Evolutionary conservation across 805 yeast genomes (phyloP), one percentile per base, ranked within the genome.

Genomic region (Metschnikowia chrysomelidarum): DNA sequence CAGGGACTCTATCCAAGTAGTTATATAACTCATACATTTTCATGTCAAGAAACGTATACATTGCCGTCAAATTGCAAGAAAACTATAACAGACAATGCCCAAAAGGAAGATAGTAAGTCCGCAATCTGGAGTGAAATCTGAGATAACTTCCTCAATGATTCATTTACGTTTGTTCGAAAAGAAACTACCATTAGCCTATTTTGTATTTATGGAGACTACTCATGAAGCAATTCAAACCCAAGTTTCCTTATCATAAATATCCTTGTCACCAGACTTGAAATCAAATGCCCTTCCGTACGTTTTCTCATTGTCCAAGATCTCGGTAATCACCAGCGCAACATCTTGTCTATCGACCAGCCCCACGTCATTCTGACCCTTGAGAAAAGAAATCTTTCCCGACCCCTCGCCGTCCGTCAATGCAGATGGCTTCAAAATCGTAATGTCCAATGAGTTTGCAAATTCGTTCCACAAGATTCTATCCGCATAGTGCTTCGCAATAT

Each of bases 401-500:
- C 63, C 66, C 7, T 44, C 53, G 1, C 56, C 64, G 34, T 69
- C 71, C 16, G 54, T 46, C 44, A 78, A 61, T 10, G 32, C 7
- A 2, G 79, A 76, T 1, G 85, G 85, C 44, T 69, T 75, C 30
- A 79, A 52, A 32, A 79, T 76, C 1, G 84, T 78, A 60, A 63
- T 79, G 44, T 76, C 73, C 44, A 73, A 60, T n/a, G 38, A 27
- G 2, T 57, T 53, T 8, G 67, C 52, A 18, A 57, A 53, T 37
- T 69, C 67, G 34, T 70, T 45, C 28, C 59, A 62, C 41, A 61
- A 54, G 19, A 59, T 51, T 27, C 64, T 53, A 50, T 80, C 86
- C 4, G 85, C 82, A 35, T 76, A 75, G 47, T 72, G 73, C 56
- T 80, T 80, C 10, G 82, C 79, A 38, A 76, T 75, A 46, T 69